These are phyloP conservation scores for Discostella pseudostelligera DNA, from an alignment of 108 stramenopile genomes.

Conservation along the genomic window DNA sequence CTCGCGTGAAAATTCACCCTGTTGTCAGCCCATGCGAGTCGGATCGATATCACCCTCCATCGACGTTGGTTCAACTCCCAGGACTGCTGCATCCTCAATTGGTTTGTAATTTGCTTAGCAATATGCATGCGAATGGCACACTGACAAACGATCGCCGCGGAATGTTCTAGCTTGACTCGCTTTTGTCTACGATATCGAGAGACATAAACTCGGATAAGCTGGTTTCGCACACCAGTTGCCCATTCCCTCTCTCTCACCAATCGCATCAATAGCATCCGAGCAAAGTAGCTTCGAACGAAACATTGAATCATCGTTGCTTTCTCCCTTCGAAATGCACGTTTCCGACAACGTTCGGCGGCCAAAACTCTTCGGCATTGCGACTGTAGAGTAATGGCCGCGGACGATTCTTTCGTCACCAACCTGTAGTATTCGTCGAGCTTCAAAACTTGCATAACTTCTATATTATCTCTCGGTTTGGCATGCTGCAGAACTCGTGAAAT, in stretches of 20 bases:
- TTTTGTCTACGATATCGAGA: constrained; percentile 34
- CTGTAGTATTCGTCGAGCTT: constrained; percentile 37
- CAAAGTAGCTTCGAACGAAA: constrained; percentile 18
- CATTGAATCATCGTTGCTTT: constrained; percentile 39
- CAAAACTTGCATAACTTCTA: constrained; percentile 36
- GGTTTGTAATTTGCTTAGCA: constrained; percentile 20
- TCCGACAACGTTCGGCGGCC: constrained; percentile 14
- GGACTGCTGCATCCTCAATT: constrained; percentile 25
- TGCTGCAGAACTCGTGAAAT: constrained; percentile 38
- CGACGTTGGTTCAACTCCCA: constrained; percentile 28
- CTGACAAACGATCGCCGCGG: constrained; percentile 36
- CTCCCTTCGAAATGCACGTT: constrained; percentile 7
- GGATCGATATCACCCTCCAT: constrained; percentile 28
- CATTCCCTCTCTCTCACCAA: constrained; percentile 5
- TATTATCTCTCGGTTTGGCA: constrained; percentile 22
- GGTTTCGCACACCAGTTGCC: constrained; percentile 18
- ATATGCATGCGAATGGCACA: constrained; percentile 41
- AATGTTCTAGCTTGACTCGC: constrained; percentile 22
- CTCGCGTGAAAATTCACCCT: constrained; percentile 31
- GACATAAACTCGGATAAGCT: constrained; percentile 12
- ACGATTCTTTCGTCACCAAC: constrained; percentile 29
- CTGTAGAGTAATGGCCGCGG: constrained; percentile 40
- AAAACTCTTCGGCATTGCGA: constrained; percentile 36
- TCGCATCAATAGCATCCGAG: constrained; percentile 12
- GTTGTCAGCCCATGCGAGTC: constrained; percentile 33